Percentiles rank a stretch among this genome's conserved stretches.
Evolutionary conservation across 768 basidiomycete genomes (phyloP).

Genomic region (Lactarius akahatsu): DNA sequence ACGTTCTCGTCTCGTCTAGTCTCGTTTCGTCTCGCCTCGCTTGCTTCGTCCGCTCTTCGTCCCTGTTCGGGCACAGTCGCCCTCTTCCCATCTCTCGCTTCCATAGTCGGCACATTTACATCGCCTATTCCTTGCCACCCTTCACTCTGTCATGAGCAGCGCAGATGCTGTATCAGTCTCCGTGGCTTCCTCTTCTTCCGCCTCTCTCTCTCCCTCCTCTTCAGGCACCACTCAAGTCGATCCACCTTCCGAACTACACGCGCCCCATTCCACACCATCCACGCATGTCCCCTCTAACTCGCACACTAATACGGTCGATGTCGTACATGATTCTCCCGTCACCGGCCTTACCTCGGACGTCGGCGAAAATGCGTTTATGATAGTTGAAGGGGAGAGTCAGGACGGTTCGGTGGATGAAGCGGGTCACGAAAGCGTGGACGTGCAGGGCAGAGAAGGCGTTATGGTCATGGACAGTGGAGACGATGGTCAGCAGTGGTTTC

Average conservation of each 20-base stretch:
- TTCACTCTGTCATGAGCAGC: constrained; percentile 43
- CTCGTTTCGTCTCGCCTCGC: constrained; percentile 6
- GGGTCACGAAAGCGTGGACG: constrained; percentile 36
- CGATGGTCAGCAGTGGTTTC: constrained; percentile 62
- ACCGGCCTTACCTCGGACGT: constrained; percentile 18
- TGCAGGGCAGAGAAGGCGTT: constrained; percentile 48
- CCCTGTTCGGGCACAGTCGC: constrained; percentile 15
- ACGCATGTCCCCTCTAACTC: constrained; percentile 33
- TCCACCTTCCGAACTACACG: constrained; percentile 31
- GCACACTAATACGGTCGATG: constrained; percentile 13
- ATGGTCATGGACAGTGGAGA: constrained; percentile 41
- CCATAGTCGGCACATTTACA: constrained; percentile 13
- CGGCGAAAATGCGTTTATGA: constrained; percentile 28
- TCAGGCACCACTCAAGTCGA: constrained; percentile 34
- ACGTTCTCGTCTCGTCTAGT: constrained; percentile 18
- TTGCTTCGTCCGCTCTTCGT: constrained; percentile 7
- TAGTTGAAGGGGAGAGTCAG: constrained; percentile 26
- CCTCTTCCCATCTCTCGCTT: constrained; percentile 16
- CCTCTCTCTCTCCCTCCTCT: constrained; percentile 32
- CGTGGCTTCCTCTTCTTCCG: constrained; percentile 34
- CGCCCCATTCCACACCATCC: constrained; percentile 31
- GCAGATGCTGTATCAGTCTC: constrained; percentile 37
- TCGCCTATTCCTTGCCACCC: constrained; percentile 19
- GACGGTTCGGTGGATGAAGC: constrained; percentile 20
- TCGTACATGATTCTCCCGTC: constrained; percentile 17